phyloP scores from a whole-genome alignment of 768 basidiomycete genomes.

The Pisolithus tinctorius region DNA sequence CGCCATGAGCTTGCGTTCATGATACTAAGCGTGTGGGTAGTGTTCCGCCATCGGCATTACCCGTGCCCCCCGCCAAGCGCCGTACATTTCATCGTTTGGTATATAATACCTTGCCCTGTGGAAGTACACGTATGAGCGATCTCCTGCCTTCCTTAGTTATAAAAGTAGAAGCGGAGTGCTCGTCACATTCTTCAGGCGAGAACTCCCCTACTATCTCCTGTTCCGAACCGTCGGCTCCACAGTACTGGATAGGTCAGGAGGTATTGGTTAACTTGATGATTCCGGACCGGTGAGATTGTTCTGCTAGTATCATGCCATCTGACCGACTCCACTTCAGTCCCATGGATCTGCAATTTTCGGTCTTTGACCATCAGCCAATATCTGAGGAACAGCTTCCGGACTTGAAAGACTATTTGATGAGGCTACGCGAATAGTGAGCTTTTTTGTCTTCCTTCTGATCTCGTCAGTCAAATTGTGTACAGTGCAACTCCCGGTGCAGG shows the following conservation, averaged over 20 bases:
- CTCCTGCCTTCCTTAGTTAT: constrained; percentile 19
- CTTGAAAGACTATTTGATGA: constrained; percentile 35
- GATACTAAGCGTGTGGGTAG: constrained; percentile 21
- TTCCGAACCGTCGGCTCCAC: constrained; percentile 4
- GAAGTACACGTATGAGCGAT: neutral
- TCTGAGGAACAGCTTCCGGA: constrained; percentile 32
- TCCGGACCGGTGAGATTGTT: constrained; percentile 44
- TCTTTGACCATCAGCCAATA: constrained; percentile 28
- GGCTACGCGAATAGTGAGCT: constrained; percentile 29
- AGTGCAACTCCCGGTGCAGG: constrained; percentile 30
- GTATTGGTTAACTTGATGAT: constrained; percentile 43
- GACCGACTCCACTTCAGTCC: constrained; percentile 30
- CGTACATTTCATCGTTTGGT: constrained; percentile 40
- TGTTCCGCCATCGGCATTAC: constrained; percentile 31
- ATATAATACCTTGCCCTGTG: constrained; percentile 34
- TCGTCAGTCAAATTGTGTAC: neutral
- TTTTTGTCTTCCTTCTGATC: constrained; percentile 24
- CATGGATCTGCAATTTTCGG: constrained; percentile 50
- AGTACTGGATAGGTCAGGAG: constrained; percentile 33
- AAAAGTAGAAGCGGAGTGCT: constrained; percentile 36
- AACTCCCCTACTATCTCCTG: neutral
- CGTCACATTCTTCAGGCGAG: neutral
- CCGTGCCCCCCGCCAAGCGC: constrained; percentile 24
- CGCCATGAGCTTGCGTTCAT: neutral
- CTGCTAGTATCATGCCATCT: neutral